Base-by-base conservation (phyloP, 352 stramenopile species). In the Globisporangium carolinianum region DNA sequence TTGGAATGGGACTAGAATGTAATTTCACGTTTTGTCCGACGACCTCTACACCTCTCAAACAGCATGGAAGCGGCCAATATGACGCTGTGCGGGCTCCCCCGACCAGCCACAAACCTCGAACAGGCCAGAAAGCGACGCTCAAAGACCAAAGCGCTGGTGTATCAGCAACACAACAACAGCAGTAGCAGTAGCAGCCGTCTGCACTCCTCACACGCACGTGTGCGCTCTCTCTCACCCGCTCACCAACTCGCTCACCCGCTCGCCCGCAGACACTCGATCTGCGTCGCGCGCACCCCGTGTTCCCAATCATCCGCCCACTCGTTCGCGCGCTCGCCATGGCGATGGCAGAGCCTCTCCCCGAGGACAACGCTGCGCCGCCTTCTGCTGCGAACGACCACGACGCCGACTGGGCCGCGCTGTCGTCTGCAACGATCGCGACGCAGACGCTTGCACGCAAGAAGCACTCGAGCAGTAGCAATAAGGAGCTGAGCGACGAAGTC, bases 371-470 rank as follows among this genome's bases (percentile, higher is more conserved):
- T n/a, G n/a, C 45, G 8, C 45, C 15, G 45, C 17, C 45, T 14
- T 7, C 43, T 14, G 43, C 43, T 43, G 39, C 47, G 4, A 53
- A 47, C 35, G 43, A 32, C n/a, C 43, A 46, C 35, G 32, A 51
- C 32, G 37, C 53, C 12, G 48, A 56, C 41, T 59, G 55, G 32
- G 53, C 49, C 4, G 53, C 51, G 1, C 18, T 51, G 41, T 43
- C 51, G 35, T 56, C 57, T 37, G 37, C 47, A n/a, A 49, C 45
- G 45, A 8, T 49, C 45, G 17, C 45, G 45, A 49, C 36, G 37
- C 55, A 45, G 32, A 46, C 53, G n/a, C 32, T 50, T 0, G 41
- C 49, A 51, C 57, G 57, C 35, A 57, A 58, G 50, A 65, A 65
- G 55, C 57, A 24, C 41, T 49, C 47, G 18, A 55, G 10, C 6